phyloP scores from a whole-genome alignment of 139 green algal genomes.

The Chlorella sorokiniana region DNA sequence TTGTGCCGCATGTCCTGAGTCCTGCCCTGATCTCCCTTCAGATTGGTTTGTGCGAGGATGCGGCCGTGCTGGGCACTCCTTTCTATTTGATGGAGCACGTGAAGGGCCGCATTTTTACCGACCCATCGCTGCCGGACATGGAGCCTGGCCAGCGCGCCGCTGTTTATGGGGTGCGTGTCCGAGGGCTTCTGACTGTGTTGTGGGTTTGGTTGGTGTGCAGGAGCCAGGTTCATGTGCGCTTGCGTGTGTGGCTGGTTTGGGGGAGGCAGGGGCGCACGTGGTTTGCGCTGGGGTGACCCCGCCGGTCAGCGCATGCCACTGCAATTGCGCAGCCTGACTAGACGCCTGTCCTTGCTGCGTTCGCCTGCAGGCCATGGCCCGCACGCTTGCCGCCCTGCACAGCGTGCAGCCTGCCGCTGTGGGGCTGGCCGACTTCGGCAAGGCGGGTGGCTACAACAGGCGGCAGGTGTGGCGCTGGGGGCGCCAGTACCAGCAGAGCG shows the following conservation, averaged over 20 bases:
- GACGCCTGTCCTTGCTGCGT: neutral
- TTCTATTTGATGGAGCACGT: conserved; percentile 96
- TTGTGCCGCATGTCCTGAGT: neutral
- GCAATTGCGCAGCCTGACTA: neutral
- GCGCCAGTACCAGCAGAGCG: conserved; percentile 73
- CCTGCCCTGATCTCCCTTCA: neutral
- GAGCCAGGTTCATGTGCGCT: too few relatives aligned
- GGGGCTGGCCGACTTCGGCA: conserved; percentile 72
- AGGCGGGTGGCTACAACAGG: conserved; percentile 67
- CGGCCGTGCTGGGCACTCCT: conserved; percentile 82
- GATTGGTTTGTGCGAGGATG: conserved; percentile 81
- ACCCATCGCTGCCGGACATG: conserved; percentile 76
- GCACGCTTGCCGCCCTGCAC: conserved; percentile 87
- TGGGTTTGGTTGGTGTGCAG: too few relatives aligned
- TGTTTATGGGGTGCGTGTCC: conserved; percentile 40
- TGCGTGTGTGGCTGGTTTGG: too few relatives aligned
- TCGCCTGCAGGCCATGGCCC: conserved; percentile 42
- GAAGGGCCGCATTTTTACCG: conserved; percentile 73
- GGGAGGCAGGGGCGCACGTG: too few relatives aligned
- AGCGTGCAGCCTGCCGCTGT: conserved; percentile 56
- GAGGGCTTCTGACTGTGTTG: neutral
- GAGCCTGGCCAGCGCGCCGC: conserved; percentile 33
- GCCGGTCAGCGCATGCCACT: neutral
- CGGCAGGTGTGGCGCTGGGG: conserved; percentile 75
- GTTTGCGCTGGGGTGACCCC: too few relatives aligned